A percentile compares a stretch with the other conserved stretches of the same genome.
phyloP scores from a whole-genome alignment of 805 yeast genomes.

The Allodekkera sacchari region DNA sequence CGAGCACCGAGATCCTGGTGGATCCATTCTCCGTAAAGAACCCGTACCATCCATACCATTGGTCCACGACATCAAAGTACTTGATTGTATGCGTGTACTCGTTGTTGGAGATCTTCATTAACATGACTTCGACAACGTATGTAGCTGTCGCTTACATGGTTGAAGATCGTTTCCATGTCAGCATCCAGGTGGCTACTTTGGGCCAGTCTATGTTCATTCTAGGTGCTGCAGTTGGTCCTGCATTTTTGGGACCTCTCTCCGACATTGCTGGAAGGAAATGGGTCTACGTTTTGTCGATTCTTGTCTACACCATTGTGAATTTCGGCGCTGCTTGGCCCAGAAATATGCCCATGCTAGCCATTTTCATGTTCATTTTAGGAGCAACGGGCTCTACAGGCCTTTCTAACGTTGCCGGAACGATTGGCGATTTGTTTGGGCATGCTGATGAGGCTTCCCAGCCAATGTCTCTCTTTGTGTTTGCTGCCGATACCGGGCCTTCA shows the following conservation, averaged over 20 bases:
- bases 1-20: no score
- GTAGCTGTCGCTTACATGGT: conserved; percentile 23
- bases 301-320: conserved; percentile 22
- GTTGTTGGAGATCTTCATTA: conserved; percentile 22
- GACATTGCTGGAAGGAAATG: conserved; percentile 30
- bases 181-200: conserved; percentile 25
- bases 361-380: conserved; percentile 26
- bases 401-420: conserved; percentile 28
- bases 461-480: conserved; percentile 26
- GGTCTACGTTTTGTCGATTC: conserved; percentile 25
- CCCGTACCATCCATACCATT: conserved; percentile 26
- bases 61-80: conserved; percentile 21
- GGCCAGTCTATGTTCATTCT: conserved; percentile 28
- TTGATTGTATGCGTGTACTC: conserved; percentile 19
- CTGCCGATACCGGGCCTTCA: conserved; percentile 29
- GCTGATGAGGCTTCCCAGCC: conserved; percentile 29
- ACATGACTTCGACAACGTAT: conserved; percentile 26
- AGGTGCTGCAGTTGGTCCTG: conserved; percentile 30
- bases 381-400: conserved; percentile 25
- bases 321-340: conserved; percentile 28
- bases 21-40: conserved; percentile 19
- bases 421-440: conserved; percentile 27
- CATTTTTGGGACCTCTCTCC: conserved; percentile 28
- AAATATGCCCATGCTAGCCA: conserved; percentile 26
- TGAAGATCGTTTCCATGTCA: conserved; percentile 18